Percentiles rank a stretch among this genome's conserved stretches.
Evolutionary conservation across 163 green algal genomes (phyloP).

Genomic region (Volvox carteri): DNA sequence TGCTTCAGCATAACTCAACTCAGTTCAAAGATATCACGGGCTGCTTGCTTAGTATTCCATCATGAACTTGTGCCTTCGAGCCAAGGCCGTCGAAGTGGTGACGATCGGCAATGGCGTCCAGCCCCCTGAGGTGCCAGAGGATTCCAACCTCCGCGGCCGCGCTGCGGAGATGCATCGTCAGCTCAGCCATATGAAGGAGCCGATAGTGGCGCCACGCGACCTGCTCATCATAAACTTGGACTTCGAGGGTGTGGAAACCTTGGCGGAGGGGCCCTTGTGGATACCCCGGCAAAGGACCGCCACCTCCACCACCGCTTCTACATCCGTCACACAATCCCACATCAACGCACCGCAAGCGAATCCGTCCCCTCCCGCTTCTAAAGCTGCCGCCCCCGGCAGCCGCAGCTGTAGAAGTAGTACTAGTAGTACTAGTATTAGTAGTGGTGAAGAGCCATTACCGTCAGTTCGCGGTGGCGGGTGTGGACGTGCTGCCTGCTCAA

Average conservation of each 20-base stretch:
- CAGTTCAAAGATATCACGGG: too few relatives aligned
- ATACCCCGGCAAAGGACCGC: not conserved
- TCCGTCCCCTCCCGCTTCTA: too few relatives aligned
- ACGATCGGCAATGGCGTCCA: not conserved
- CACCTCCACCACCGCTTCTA: not conserved
- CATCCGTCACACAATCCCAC: too few relatives aligned
- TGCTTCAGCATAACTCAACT: too few relatives aligned
- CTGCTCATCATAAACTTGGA: slow-evolving; percentile 33
- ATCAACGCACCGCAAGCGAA: too few relatives aligned
- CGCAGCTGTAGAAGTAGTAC: too few relatives aligned
- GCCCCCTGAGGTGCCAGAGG: not conserved
- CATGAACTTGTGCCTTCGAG: slow-evolving; percentile 27
- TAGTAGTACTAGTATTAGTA: too few relatives aligned
- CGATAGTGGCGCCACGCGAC: slow-evolving; percentile 5
- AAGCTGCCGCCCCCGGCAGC: too few relatives aligned
- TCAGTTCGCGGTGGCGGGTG: too few relatives aligned
- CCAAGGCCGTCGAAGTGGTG: not conserved
- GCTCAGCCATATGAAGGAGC: slow-evolving; percentile 20
- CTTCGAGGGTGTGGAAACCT: slow-evolving; percentile 30
- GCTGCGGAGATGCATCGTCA: slow-evolving; percentile 33
- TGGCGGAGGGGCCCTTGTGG: not conserved
- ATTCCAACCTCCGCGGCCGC: not conserved
- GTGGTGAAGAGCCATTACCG: too few relatives aligned
- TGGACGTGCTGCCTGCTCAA: too few relatives aligned
- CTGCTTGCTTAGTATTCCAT: too few relatives aligned